Base-by-base conservation (phyloP, 225 moss, liverwort and hornwort genomes). In the Sphagnum tenellum region DNA sequence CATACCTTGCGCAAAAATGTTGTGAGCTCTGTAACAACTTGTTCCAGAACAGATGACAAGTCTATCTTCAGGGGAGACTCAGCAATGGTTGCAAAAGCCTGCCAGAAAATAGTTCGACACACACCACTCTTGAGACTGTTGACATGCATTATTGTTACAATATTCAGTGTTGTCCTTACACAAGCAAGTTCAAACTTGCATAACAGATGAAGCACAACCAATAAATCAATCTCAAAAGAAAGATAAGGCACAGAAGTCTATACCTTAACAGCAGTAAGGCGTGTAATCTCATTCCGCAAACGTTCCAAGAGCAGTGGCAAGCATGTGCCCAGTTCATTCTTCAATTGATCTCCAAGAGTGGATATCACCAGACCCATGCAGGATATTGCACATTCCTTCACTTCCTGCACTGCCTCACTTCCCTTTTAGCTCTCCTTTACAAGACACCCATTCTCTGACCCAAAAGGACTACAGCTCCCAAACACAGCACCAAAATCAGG, bases 41-140 rank as follows among this genome's bases (percentile, higher is more conserved):
- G 98, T 75, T 98, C 98, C 82, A 98, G 70, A n/a, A 98, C 98
- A 59, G 86, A 89, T 67, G 93, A 98, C 71, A 98, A 76, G 82
- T 98, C 98, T 74, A 98, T 93, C 49, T 88, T 90, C 78, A 98
- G 73, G 56, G 98, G 98, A 46, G 98, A 90, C 67, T 98, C 98
- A 47, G 98, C 98, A 82, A 98, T 90, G 58, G 98, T 98, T 64
- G 93, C 93, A 82, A 98, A 98, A 55, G 98, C 98, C 98, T 98
- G 77, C 69, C 69, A 67, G 44, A 54, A 63, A 60, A 29, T 29
- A 29, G 29, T 29, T 29, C 29, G 0, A 29, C 29, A 29, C 29
- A 29, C 29, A 29, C 29, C 29, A 29, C 29, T 29, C 29, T 29
- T 29, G 29, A 29, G 29, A 29, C 29, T 29, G 29, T 29, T 29